These are phyloP conservation scores for Podospora tetraspora DNA, from an alignment of 495 filamentous ascomycete genomes.

Conservation along the genomic window DNA sequence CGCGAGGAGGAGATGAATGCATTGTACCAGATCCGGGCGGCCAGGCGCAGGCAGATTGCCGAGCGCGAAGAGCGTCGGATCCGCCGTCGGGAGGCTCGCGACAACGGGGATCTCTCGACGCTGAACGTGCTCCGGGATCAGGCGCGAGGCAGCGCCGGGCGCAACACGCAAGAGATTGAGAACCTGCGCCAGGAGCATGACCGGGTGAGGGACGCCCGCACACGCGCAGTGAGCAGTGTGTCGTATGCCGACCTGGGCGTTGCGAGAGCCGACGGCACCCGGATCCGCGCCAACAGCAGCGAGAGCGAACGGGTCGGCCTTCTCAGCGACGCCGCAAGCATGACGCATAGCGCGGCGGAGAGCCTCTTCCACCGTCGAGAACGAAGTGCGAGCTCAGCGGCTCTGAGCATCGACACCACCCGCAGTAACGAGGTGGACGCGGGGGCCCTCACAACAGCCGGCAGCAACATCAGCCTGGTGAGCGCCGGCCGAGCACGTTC, in stretches of 20 bases:
- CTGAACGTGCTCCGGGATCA: constrained; percentile 53
- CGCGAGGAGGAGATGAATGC: constrained; percentile 92
- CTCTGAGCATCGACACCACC: constrained; percentile 43
- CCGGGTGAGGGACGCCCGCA: constrained; percentile 55
- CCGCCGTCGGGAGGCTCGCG: constrained; percentile 61
- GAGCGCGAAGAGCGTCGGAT: constrained; percentile 71
- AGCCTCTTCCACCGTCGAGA: constrained; percentile 38
- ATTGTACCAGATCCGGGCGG: constrained; percentile 80
- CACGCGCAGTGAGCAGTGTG: constrained; percentile 74
- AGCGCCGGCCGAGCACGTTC: constrained; percentile 21
- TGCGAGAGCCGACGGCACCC: constrained; percentile 81
- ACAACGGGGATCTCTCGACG: constrained; percentile 58
- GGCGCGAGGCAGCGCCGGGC: constrained; percentile 34
- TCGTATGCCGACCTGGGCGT: constrained; percentile 82
- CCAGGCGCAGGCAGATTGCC: constrained; percentile 66
- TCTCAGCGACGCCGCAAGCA: constrained; percentile 63
- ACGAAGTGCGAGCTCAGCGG: constrained; percentile 40
- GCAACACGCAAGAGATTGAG: constrained; percentile 35
- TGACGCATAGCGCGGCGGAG: constrained; percentile 29
- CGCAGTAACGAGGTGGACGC: constrained; percentile 21
- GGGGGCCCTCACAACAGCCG: constrained; percentile 20
- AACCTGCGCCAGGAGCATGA: constrained; percentile 63
- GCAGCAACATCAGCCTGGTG: constrained; percentile 22
- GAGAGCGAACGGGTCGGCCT: constrained; percentile 74
- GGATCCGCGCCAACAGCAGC: constrained; percentile 72